Conservation (phyloP, 2,329 filamentous ascomycete genomes). For the Aspergillus awamori region DNA sequence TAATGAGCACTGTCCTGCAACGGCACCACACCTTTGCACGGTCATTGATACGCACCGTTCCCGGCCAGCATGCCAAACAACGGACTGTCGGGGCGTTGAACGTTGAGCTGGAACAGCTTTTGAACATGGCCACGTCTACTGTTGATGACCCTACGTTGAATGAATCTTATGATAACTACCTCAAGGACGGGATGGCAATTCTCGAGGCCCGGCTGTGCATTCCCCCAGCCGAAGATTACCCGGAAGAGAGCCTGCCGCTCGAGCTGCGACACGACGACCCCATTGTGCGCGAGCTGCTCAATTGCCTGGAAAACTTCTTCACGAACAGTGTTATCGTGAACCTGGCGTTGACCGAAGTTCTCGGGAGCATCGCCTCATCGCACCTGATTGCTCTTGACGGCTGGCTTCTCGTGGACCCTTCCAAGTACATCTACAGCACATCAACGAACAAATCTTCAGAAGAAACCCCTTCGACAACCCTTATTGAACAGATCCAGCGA, state of each 20-base stretch:
- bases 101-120: constrained; percentile 42
- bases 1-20: constrained; percentile 82
- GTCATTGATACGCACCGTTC: constrained; percentile 64
- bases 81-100: constrained; percentile 46
- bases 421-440: constrained; percentile 57
- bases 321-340: constrained; percentile 91
- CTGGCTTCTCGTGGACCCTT: constrained; percentile 80
- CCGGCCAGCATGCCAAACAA: constrained; percentile 31
- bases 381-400: constrained; percentile 82
- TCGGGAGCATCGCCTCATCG: constrained; percentile 81
- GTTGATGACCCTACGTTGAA: constrained; percentile 43
- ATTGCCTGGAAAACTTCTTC: constrained; percentile 76
- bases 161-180: constrained; percentile 48
- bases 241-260: constrained; percentile 60
- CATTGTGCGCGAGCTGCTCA: constrained; percentile 55
- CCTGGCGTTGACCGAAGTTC: constrained; percentile 78
- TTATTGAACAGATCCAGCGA: constrained; percentile 29
- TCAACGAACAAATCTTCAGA: constrained; percentile 1
- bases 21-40: constrained; percentile 84
- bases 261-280: constrained; percentile 67
- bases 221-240: constrained; percentile 33
- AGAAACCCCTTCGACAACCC: constrained; percentile 34
- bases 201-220: constrained; percentile 42
- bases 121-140: constrained; percentile 42
- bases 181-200: constrained; percentile 58